Evolutionary conservation across 306 rosid genomes (phyloP).

Genomic region (Ammopiptanthus mongolicus): DNA sequence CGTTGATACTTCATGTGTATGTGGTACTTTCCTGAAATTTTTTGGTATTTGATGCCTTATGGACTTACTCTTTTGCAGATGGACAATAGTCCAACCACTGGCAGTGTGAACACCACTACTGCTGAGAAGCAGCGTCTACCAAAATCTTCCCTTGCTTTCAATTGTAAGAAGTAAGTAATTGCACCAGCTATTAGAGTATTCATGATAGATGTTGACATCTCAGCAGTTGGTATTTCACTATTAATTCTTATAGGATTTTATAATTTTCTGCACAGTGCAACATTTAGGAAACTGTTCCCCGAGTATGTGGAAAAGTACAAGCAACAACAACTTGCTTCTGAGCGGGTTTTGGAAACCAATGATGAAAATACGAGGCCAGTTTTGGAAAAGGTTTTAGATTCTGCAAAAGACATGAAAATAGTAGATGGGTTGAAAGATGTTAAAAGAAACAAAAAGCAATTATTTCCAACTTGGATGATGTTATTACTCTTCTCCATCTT

Average conservation of each 20-base stretch:
- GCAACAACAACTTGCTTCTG: slow-evolving; percentile 49
- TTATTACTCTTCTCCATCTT: slow-evolving; percentile 75
- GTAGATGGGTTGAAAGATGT: slow-evolving; percentile 39
- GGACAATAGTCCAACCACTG: slow-evolving; percentile 97
- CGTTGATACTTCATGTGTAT: not conserved
- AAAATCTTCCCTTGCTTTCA: slow-evolving; percentile 82
- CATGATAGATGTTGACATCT: slow-evolving; percentile 1
- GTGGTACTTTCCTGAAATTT: slow-evolving; percentile 1
- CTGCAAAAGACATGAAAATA: slow-evolving; percentile 37
- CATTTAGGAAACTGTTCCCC: slow-evolving; percentile 87
- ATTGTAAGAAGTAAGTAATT: slow-evolving; percentile 75
- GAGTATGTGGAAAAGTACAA: slow-evolving; percentile 90
- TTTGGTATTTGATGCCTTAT: not conserved
- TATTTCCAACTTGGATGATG: slow-evolving; percentile 91
- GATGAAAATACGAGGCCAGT: slow-evolving; percentile 37
- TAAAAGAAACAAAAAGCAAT: slow-evolving; percentile 42
- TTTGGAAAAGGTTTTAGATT: slow-evolving; percentile 34
- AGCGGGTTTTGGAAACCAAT: slow-evolving; percentile 41
- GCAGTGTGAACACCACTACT: slow-evolving; percentile 81
- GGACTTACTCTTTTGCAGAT: slow-evolving; percentile 45
- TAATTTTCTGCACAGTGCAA: slow-evolving; percentile 46
- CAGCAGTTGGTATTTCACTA: slow-evolving; percentile 1
- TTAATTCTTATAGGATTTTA: not conserved
- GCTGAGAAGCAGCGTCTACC: slow-evolving; percentile 90
- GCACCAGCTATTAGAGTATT: not conserved